Base-by-base conservation (phyloP, 202 grass and related monocot genomes). In the Musa balbisiana region DNA sequence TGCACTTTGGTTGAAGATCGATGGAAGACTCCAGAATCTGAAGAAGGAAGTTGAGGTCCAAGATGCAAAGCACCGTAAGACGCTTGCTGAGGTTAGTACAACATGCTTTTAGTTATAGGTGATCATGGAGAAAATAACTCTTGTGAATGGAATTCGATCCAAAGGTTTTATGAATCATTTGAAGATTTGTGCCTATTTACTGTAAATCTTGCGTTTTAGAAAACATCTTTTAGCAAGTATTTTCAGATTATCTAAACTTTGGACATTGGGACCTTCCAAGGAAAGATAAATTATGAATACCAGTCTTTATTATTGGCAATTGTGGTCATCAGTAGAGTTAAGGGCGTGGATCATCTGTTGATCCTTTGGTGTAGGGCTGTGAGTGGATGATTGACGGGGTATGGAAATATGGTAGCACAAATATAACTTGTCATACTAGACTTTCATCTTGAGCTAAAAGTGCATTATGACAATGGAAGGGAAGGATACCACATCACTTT, bases 21-120 rank as follows among this genome's bases (percentile, higher is more conserved):
- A 99, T 60, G 85, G 85, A 59, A 89, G 95, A 87, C 91, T 99
- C 49, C 87, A 94, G 51, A 94, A 94, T 87, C 83, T 99, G 33
- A 99, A 94, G 89, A 89, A 92, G 75, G 95, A 99, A 78, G 95
- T 99, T 43, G 84, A 86, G 4, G 23, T 84, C 24, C 95, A 99
- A 85, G 95, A 99, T 17, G 29, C 81, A 49, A 99, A 99, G 87
- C 95, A 99, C 70, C 87, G 89, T 11, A 94, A 87, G 82, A 99
- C 95, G 3, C 91, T 99, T 3, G 85, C 87, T 1, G 95, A 94
- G 91, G 95, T 99, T 62, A 56, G 81, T 75, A 64, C 13, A 17
- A 50, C 64, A 49, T 24, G 11, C 22, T 51, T 66, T 11, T 52
- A 15, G 20, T 23, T 15, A 51, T 76, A 63, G 4, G 17, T 51